Evolutionary conservation across 2,329 filamentous ascomycete species (phyloP).

Genomic region (Clonostachys sp.): DNA sequence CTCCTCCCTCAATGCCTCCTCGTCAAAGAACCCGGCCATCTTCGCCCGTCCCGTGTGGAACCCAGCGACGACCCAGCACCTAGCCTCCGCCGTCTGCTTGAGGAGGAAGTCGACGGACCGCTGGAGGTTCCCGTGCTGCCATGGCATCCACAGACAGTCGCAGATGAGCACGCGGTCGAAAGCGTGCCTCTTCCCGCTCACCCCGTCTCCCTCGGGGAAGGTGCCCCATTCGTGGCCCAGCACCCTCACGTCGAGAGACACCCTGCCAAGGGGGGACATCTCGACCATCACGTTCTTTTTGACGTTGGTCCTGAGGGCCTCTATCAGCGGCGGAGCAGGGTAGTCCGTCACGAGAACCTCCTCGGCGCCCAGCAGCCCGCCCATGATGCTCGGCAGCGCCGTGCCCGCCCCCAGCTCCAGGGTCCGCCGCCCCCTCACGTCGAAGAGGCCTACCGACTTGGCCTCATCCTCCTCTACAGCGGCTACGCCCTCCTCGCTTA

Average conservation of each 20-base stretch:
- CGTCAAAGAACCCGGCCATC: constrained; percentile 61
- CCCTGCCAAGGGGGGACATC: constrained; percentile 17
- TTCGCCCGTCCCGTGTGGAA: constrained; percentile 68
- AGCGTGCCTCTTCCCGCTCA: constrained; percentile 13
- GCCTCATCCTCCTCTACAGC: neutral
- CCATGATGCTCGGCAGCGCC: constrained; percentile 46
- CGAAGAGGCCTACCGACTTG: constrained; percentile 20
- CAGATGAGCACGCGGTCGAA: constrained; percentile 65
- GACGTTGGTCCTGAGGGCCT: constrained; percentile 55
- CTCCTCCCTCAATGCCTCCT: constrained; percentile 29
- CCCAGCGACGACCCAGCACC: constrained; percentile 62
- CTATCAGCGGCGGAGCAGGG: constrained; percentile 54
- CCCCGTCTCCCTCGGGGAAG: neutral
- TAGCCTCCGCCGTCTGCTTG: constrained; percentile 29
- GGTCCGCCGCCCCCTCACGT: constrained; percentile 44
- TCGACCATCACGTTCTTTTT: constrained; percentile 37
- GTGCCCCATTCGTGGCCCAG: neutral
- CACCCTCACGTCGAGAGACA: neutral
- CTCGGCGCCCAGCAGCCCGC: constrained; percentile 37
- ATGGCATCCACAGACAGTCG: constrained; percentile 73
- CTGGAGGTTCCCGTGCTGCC: constrained; percentile 64
- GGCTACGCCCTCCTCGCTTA: constrained; percentile 1
- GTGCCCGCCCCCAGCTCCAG: constrained; percentile 67
- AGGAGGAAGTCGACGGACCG: constrained; percentile 61
- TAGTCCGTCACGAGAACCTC: constrained; percentile 63